Base-by-base conservation (phyloP, 2,329 filamentous ascomycete genomes). In the Aspergillus proliferans region DNA sequence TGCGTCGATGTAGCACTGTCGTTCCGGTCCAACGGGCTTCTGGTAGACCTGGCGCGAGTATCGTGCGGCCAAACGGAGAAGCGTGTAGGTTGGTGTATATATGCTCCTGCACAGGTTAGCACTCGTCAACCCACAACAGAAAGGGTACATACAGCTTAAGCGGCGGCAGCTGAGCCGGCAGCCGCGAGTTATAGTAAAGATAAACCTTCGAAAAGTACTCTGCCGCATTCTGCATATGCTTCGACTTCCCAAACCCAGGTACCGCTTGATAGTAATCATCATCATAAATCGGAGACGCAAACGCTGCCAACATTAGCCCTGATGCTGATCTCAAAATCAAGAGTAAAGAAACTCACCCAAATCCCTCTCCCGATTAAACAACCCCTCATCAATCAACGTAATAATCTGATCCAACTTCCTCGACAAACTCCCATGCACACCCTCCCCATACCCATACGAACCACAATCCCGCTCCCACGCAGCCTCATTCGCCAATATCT, bases 1-100 rank as follows among this genome's bases (percentile, higher is more conserved):
- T 3, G 86, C 82, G 33, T 83, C 77, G 33, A 93, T 77, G 56
- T 87, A 86, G 2, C 84, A 77, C 57, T 87, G 82, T 10, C 77
- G 76, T 66, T 90, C 86, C 19, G 76, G 72, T 1, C 79, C 79
- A 0, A 72, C 71, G 0, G 87, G 83, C 33, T 78, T 77, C 39
- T 80, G 76, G 65, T 95, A 95, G 2, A 87, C 88, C 33, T 80
- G 77, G 53, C 86, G 80, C 0, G 88, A 87, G 64, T 89, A 91
- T 52, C 85, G 81, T 0, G 88, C 87, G 2, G 89, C 89, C 8
- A 92, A 76, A 59, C 84, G 89, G 40, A 94, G 73, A 4, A 95
- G 76, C 1, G 84, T 87, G 68, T 85, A 94, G 0, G 86, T 89
- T 0, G 85, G 76, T 39, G 88, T 80, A 61, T 88, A 86, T 40